phyloP scores from a whole-genome alignment of 2,329 filamentous ascomycete species.

The Coniochaeta hoffmannii region DNA sequence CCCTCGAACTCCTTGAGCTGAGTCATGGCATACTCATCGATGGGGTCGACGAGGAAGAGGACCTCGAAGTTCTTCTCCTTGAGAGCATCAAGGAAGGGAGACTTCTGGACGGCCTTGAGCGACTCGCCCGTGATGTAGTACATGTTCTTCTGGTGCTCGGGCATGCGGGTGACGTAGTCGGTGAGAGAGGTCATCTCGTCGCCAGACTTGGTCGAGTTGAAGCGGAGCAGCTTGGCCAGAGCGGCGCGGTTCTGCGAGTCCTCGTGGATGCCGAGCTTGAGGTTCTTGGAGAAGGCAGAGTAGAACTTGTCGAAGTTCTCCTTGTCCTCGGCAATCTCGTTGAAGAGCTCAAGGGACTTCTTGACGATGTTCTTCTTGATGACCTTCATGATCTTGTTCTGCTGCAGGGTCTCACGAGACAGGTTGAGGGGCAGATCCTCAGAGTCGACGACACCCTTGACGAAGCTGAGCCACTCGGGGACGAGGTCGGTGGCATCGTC shows the following conservation, averaged over 20 bases:
- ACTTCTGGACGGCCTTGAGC: conserved; percentile 95
- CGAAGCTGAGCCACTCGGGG: conserved; percentile 97
- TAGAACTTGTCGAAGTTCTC: conserved; percentile 99
- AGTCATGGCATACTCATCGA: conserved; percentile 99
- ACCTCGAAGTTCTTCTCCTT: conserved; percentile 99
- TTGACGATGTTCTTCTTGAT: conserved; percentile 99
- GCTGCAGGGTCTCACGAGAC: conserved; percentile 99
- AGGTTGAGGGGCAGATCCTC: conserved; percentile 99
- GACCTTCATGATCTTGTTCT: conserved; percentile 99
- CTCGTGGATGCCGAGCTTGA: conserved; percentile 99
- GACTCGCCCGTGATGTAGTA: conserved; percentile 99
- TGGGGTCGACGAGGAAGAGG: conserved; percentile 97
- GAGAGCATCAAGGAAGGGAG: conserved; percentile 96
- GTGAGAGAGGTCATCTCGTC: conserved; percentile 90
- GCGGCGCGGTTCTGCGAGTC: conserved; percentile 91
- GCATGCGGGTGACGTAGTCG: conserved; percentile 99
- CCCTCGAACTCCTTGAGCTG: conserved; percentile 99
- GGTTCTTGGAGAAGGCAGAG: conserved; percentile 98
- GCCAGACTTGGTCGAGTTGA: conserved; percentile 97
- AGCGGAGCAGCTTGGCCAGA: conserved; percentile 97
- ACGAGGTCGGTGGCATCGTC: conserved; percentile 99
- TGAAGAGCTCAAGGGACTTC: conserved; percentile 99
- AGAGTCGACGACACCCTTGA: conserved; percentile 99
- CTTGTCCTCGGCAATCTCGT: conserved; percentile 98
- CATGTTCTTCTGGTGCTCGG: conserved; percentile 99